Evolutionary conservation across 495 filamentous ascomycete species (phyloP), one percentile per base, ranked within the genome.

Genomic region (Aspergillus panamensis): DNA sequence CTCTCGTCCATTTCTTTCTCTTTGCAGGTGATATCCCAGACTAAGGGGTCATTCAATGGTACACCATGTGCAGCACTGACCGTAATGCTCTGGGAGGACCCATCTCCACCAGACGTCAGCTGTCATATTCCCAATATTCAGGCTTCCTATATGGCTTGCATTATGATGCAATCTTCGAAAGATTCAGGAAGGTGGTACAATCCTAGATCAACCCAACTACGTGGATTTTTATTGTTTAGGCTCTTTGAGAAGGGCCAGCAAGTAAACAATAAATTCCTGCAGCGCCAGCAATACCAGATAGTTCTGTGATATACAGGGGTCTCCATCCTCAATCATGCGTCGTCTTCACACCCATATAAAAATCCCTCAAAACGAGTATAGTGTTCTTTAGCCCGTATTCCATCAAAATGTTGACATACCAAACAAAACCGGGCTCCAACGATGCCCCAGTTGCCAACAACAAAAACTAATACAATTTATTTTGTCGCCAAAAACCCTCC

Each of bases 401-500:
- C 37, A 40, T 13, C 12, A 9, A 40, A 40, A 40, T 13, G 9
- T 40, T 40, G 12, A 6, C 37, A 40, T 16, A 9, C 6, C 12
- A 14, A 40, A 19, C 29, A 40, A 52, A 21, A 20, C 33, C 32
- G n/a, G 20, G 8, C 35, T 13, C 14, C 43, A 33, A 55, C 21
- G 29, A 12, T 37, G 1, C 16, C 13, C 25, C 40, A 37, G 48
- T 29, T 6, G 33, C 20, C 6, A 40, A 51, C 47, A 20, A 39
- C 19, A 13, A 16, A 19, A 20, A 39, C 44, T 62, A 73, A 59
- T 71, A 72, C 17, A 70, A 25, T 39, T 58, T 72, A 35, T 70
- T 72, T 20, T 61, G 61, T 30, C 64, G 64, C 72, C 72, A 74
- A 62, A 73, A 72, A 3, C 55, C 59, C 17, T 48, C 48, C 29